phyloP scores from a whole-genome alignment of 805 yeast genomes.

The Naumovozyma castellii region DNA sequence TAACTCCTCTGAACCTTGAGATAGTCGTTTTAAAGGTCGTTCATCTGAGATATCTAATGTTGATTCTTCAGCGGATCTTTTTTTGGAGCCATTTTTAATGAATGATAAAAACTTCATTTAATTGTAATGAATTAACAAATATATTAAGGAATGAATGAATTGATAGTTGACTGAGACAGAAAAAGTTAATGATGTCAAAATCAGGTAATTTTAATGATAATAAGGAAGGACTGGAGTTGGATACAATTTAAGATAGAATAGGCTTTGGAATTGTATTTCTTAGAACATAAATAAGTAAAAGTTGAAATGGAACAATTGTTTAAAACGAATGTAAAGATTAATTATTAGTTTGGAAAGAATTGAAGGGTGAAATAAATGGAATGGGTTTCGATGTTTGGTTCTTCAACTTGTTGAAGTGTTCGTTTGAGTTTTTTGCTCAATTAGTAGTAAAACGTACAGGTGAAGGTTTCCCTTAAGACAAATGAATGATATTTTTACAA shows the following conservation, averaged over 20 bases:
- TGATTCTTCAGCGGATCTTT: constrained; percentile 6
- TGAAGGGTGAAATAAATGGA: too few relatives aligned
- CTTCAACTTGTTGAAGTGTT: too few relatives aligned
- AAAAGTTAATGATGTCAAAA: not conserved
- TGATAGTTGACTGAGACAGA: not conserved
- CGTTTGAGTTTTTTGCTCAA: too few relatives aligned
- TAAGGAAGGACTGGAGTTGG: too few relatives aligned
- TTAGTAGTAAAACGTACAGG: too few relatives aligned
- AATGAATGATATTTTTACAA: too few relatives aligned
- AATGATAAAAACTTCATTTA: constrained; percentile 5
- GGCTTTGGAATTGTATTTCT: not conserved
- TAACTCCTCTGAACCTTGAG: constrained; percentile 1
- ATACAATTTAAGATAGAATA: too few relatives aligned
- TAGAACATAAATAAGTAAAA: not conserved
- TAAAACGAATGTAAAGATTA: not conserved
- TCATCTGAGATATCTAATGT: not conserved
- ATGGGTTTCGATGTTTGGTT: too few relatives aligned
- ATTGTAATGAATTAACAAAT: too few relatives aligned
- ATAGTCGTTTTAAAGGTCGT: constrained; percentile 2
- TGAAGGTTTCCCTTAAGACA: too few relatives aligned
- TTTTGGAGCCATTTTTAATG: not conserved
- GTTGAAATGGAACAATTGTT: not conserved
- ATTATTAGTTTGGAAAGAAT: not conserved
- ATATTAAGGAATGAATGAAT: not conserved
- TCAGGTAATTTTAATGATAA: too few relatives aligned